phyloP scores from a whole-genome alignment of 495 filamentous ascomycete species.

The Penicillium diatomitis region DNA sequence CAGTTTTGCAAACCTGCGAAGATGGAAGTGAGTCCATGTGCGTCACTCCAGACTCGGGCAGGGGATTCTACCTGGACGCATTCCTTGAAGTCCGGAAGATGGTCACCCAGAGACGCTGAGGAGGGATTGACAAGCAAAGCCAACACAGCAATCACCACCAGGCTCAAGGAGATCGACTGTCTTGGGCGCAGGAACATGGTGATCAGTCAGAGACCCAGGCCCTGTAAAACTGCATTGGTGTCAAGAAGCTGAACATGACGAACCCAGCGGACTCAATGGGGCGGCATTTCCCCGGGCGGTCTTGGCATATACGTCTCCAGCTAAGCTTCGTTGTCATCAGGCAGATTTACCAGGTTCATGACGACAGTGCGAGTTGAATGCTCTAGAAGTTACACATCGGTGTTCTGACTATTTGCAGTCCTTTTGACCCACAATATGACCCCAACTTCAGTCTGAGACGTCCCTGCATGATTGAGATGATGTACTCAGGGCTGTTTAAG shows the following conservation, averaged over 20 bases:
- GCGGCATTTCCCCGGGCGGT: conserved; percentile 2
- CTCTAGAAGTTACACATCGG: too few relatives aligned
- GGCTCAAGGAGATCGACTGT: conserved; percentile 13
- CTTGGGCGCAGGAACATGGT: conserved; percentile 23
- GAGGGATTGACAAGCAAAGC: conserved; percentile 40
- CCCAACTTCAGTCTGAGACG: too few relatives aligned
- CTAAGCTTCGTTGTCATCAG: too few relatives aligned
- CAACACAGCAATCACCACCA: conserved; percentile 27
- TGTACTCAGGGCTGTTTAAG: too few relatives aligned
- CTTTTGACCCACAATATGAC: too few relatives aligned
- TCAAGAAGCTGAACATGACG: too few relatives aligned
- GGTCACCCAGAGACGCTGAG: conserved; percentile 73
- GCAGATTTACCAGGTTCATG: too few relatives aligned
- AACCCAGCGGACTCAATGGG: too few relatives aligned
- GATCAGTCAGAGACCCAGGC: conserved; percentile 6
- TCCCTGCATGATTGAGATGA: too few relatives aligned
- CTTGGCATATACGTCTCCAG: conserved; percentile 10
- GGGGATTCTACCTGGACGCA: conserved; percentile 64
- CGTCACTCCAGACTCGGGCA: background rate
- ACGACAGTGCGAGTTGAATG: too few relatives aligned
- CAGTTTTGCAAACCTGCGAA: conserved; percentile 62
- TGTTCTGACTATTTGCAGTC: too few relatives aligned
- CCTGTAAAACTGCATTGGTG: conserved; percentile 1
- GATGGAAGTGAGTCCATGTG: conserved; percentile 8
- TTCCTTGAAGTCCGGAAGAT: conserved; percentile 77